A percentile compares a stretch with the other conserved stretches of the same genome.
Conservation (phyloP, 768 basidiomycete species). For the Leccinellum rugosiceps region DNA sequence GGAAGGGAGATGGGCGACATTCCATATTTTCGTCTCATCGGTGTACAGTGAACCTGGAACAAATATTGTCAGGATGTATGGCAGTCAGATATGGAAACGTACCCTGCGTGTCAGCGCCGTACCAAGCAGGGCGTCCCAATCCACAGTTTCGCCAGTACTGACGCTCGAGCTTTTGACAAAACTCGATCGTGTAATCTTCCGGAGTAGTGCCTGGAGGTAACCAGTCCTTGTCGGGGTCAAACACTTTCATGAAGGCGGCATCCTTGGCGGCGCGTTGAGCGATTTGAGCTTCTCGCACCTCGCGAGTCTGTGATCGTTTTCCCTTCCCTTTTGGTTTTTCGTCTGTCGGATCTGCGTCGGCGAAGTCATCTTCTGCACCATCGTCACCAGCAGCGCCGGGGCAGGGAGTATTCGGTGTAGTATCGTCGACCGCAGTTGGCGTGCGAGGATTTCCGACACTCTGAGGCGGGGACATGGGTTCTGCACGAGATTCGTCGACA, state of each 20-base stretch:
- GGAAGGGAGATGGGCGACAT: slow-evolving; percentile 89
- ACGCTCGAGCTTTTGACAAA: slow-evolving; percentile 83
- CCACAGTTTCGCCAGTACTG: slow-evolving; percentile 92
- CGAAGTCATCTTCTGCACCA: slow-evolving; percentile 14
- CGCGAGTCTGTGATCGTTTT: slow-evolving; percentile 41
- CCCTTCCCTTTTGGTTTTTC: slow-evolving; percentile 38
- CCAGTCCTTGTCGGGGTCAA: slow-evolving; percentile 76
- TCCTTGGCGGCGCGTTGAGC: slow-evolving; percentile 45
- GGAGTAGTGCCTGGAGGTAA: slow-evolving; percentile 69
- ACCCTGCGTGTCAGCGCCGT: slow-evolving; percentile 96
- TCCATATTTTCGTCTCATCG: slow-evolving; percentile 81
- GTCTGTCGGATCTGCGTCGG: slow-evolving; percentile 26
- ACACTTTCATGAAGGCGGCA: slow-evolving; percentile 60
- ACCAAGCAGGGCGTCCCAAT: slow-evolving; percentile 90
- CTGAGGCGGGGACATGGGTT: slow-evolving; percentile 29
- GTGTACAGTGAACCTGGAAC: slow-evolving; percentile 61
- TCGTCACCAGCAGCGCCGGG: slow-evolving; percentile 10
- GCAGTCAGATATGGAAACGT: slow-evolving; percentile 23
- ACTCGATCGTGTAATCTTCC: slow-evolving; percentile 83
- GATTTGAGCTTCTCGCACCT: slow-evolving; percentile 45
- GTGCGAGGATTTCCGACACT: slow-evolving; percentile 23
- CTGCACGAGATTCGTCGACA: slow-evolving; percentile 1
- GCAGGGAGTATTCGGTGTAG: background rate
- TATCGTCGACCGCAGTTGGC: slow-evolving; percentile 14
- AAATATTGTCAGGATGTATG: background rate